These are phyloP conservation scores for Nakazawaea molendinolei DNA, from an alignment of 805 yeast genomes.

Conservation along the genomic window DNA sequence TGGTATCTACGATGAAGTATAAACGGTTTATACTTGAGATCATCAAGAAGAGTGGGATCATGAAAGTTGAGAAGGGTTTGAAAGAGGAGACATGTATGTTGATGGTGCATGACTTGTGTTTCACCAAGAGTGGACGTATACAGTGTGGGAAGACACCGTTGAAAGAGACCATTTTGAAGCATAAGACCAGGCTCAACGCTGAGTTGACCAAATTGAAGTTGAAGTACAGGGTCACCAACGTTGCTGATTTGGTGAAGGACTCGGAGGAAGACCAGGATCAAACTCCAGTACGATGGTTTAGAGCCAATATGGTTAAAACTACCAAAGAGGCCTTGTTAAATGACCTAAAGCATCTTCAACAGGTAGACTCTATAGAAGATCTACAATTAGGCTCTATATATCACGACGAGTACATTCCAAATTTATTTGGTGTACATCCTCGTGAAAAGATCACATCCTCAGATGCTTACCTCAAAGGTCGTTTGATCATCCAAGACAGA, in stretches of 20 bases:
- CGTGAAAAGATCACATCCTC: constrained; percentile 60
- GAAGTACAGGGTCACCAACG: constrained; percentile 54
- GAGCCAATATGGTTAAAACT: constrained; percentile 61
- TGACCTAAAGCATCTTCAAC: constrained; percentile 36
- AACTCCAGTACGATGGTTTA: constrained; percentile 76
- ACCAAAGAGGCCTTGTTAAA: constrained; percentile 30
- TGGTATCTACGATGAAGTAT: constrained; percentile 69
- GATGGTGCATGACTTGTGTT: constrained; percentile 73
- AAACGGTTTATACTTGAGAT: constrained; percentile 56
- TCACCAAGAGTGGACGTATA: constrained; percentile 71
- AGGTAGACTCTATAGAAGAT: constrained; percentile 39
- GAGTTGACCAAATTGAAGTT: constrained; percentile 76
- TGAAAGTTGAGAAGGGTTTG: constrained; percentile 39
- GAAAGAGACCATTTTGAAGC: constrained; percentile 71
- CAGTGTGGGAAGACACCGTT: constrained; percentile 86
- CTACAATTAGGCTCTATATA: constrained; percentile 52
- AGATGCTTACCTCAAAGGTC: constrained; percentile 67
- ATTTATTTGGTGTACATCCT: constrained; percentile 79
- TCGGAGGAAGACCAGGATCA: constrained; percentile 42
- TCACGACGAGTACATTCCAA: constrained; percentile 66
- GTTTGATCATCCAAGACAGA: constrained; percentile 86
- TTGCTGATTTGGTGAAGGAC: constrained; percentile 46
- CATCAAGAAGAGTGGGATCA: constrained; percentile 61
- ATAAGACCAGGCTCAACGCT: constrained; percentile 76
- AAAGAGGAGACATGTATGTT: constrained; percentile 51